Percentiles rank a stretch among this genome's conserved stretches.
Conservation (phyloP, 2,329 filamentous ascomycete species). For the Westerdykella sp. region DNA sequence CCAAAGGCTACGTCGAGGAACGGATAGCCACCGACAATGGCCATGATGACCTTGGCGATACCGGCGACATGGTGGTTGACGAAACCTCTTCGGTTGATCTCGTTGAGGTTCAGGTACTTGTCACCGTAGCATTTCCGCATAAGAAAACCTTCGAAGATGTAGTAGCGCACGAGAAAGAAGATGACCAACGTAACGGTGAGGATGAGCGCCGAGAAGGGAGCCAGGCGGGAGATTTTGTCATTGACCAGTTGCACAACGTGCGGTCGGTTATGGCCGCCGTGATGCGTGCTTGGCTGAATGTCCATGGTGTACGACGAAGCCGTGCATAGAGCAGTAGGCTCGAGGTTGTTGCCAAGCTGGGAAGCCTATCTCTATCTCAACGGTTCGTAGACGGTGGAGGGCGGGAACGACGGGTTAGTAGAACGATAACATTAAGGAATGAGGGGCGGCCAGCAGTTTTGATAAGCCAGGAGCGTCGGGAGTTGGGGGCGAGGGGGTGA, state of each 20-base stretch:
- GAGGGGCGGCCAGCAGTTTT: no score
- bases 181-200: constrained; percentile 5
- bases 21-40: constrained; percentile 39
- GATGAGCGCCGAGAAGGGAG: constrained; percentile 16
- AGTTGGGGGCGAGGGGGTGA: no score
- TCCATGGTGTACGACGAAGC: no score
- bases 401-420: no score
- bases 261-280: not conserved
- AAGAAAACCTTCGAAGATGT: constrained; percentile 39
- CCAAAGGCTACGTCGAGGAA: constrained; percentile 38
- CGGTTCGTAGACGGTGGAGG: no score
- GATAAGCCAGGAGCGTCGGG: no score
- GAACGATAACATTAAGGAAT: no score
- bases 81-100: constrained; percentile 37
- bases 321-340: no score
- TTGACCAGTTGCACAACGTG: constrained; percentile 1
- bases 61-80: constrained; percentile 45
- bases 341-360: no score
- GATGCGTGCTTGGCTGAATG: no score
- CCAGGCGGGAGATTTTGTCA: constrained; percentile 11
- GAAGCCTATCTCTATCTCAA: no score
- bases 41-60: constrained; percentile 37
- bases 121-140: constrained; percentile 31
- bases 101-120: constrained; percentile 34
- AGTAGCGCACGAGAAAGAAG: constrained; percentile 16